These are phyloP conservation scores for Helicostylum pulchrum DNA, from an alignment of 192 early-diverging fungal genomes.

Conservation along the genomic window DNA sequence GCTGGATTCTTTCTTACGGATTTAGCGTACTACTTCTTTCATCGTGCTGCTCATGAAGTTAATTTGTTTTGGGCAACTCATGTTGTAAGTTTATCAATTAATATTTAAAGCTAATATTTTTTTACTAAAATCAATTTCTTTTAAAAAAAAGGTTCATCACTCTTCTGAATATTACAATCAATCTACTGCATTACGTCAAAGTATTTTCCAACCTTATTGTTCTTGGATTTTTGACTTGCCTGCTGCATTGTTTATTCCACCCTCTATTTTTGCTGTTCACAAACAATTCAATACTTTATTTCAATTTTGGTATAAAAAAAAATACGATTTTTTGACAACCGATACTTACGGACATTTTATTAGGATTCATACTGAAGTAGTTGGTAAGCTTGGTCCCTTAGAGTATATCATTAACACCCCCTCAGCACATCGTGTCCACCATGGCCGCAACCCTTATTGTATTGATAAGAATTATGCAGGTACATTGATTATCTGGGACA, in stretches of 20 bases:
- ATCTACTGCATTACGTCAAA: constrained; percentile 54
- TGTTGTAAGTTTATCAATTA: constrained; percentile 26
- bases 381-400: constrained; percentile 49
- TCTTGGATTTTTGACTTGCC: constrained; percentile 57
- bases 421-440: constrained; percentile 57
- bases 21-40: constrained; percentile 49
- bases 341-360: no score
- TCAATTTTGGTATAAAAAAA: constrained; percentile 42
- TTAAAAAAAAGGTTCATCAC: constrained; percentile 40
- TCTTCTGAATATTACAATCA: constrained; percentile 56
- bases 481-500: constrained; percentile 62
- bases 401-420: constrained; percentile 65
- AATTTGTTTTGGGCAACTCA: constrained; percentile 60
- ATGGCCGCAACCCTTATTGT: constrained; percentile 61
- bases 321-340: no score
- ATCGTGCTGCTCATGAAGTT: constrained; percentile 57
- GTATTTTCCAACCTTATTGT: constrained; percentile 44
- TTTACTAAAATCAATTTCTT: background rate
- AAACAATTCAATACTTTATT: constrained; percentile 51
- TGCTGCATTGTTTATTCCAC: constrained; percentile 50
- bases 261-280: constrained; percentile 51
- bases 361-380: constrained; percentile 50
- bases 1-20: constrained; percentile 52
- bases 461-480: constrained; percentile 65
- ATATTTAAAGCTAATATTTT: no score